Evolutionary conservation across 169 alveolate genomes (phyloP).

Genomic region (Plasmodium gallinaceum): DNA sequence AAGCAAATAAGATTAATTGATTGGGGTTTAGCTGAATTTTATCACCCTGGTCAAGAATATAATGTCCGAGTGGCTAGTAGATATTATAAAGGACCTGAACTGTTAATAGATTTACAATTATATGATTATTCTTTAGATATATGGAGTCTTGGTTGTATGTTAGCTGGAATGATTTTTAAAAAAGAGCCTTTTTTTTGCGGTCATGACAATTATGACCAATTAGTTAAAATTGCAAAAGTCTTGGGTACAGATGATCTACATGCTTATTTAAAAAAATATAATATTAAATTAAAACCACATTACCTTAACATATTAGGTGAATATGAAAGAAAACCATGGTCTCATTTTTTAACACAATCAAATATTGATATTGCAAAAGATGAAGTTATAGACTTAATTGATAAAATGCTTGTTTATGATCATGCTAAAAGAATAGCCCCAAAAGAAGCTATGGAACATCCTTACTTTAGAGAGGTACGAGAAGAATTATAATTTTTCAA

Average conservation of each 20-base stretch:
- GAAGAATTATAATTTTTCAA: constrained; percentile 26
- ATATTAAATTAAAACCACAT: constrained; percentile 90
- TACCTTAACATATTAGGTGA: constrained; percentile 91
- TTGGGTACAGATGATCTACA: constrained; percentile 95
- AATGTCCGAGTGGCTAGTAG: constrained; percentile 98
- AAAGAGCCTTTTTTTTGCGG: constrained; percentile 90
- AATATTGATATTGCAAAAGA: constrained; percentile 91
- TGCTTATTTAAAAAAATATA: constrained; percentile 92
- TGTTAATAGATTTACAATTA: constrained; percentile 94
- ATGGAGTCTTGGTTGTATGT: constrained; percentile 99
- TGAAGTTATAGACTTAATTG: constrained; percentile 96
- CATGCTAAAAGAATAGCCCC: constrained; percentile 98
- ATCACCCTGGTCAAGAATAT: constrained; percentile 98
- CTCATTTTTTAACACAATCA: constrained; percentile 92
- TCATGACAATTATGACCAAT: constrained; percentile 97
- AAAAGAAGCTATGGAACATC: constrained; percentile 98
- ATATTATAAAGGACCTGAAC: constrained; percentile 99
- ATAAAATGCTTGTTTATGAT: constrained; percentile 96
- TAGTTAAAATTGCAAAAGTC: constrained; percentile 97
- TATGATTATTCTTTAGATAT: constrained; percentile 98
- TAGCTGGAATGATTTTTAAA: constrained; percentile 95
- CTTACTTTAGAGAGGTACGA: constrained; percentile 93
- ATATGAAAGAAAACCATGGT: constrained; percentile 94
- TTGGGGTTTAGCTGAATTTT: constrained; percentile 99
- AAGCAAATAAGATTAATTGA: constrained; percentile 96